These are phyloP conservation scores for Pulveroboletus ravenelii DNA, from an alignment of 768 basidiomycete genomes.

Conservation along the genomic window DNA sequence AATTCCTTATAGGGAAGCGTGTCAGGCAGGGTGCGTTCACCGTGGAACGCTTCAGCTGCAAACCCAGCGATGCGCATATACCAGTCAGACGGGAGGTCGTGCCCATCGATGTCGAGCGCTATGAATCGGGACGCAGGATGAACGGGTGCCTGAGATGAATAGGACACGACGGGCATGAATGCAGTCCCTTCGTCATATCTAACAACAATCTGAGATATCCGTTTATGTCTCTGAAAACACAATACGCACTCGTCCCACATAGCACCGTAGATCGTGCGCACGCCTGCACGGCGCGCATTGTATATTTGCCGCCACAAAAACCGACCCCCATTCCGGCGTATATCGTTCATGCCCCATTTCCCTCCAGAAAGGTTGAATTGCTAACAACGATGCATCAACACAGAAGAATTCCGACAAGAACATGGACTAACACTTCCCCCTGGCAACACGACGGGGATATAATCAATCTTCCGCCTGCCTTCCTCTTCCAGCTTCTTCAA, in stretches of 20 bases:
- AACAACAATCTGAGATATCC: slow-evolving; percentile 3
- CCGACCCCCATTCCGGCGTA: slow-evolving; percentile 64
- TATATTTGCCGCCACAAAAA: slow-evolving; percentile 79
- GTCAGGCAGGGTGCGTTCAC: slow-evolving; percentile 58
- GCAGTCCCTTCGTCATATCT: slow-evolving; percentile 86
- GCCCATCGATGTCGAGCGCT: slow-evolving; percentile 74
- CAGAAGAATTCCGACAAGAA: background rate
- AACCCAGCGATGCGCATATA: slow-evolving; percentile 78
- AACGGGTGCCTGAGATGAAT: slow-evolving; percentile 54
- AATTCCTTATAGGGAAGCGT: slow-evolving; percentile 67
- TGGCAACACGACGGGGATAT: slow-evolving; percentile 79
- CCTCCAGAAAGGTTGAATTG: slow-evolving; percentile 69
- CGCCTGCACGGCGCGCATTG: slow-evolving; percentile 59
- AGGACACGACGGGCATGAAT: slow-evolving; percentile 66
- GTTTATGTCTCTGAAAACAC: background rate
- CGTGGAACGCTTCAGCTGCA: slow-evolving; percentile 61
- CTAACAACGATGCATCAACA: slow-evolving; percentile 32
- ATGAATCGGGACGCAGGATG: slow-evolving; percentile 58
- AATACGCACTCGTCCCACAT: slow-evolving; percentile 79
- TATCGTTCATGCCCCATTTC: slow-evolving; percentile 68
- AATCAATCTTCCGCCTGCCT: slow-evolving; percentile 56
- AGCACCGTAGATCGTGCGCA: slow-evolving; percentile 67
- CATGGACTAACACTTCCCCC: slow-evolving; percentile 66
- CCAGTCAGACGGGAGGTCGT: slow-evolving; percentile 79
- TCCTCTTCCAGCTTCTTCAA: slow-evolving; percentile 48